Base-by-base conservation (phyloP, 164 flowering plant species). In the Malania oleifera region DNA sequence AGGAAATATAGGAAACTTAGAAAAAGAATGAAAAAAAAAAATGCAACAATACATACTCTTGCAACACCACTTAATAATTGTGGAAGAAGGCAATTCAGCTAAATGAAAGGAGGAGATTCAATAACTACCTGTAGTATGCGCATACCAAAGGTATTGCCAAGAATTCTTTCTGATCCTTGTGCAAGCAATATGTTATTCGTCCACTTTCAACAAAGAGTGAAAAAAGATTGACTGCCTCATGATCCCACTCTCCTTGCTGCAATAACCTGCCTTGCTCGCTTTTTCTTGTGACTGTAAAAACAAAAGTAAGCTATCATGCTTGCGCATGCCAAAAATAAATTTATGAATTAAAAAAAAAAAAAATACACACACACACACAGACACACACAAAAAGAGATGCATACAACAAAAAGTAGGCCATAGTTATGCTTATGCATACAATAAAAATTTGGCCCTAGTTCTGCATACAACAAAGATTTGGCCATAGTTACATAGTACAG, bases 61-160 rank as follows among this genome's bases (percentile, higher is more conserved):
- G 18, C 37, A 23, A 1, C 19, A 56, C 34, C 7, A 38, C 8
- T 1, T 17, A 10, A 53, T 25, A 12, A 20, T n/a, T 11, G 17
- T 12, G 18, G 20, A 54, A 46, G 14, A 13, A 41, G 26, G 17
- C 34, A 44, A 15, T 46, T 48, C 7, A 41, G 41, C 31, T 14
- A 34, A 37, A 22, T 41, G 31, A 2, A 24, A 45, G 1, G 27
- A n/a, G 23, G 41, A 0, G 1, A 12, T 40, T 22, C 10, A 23
- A 13, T 67, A 17, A 41, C 25, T 59, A 95, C 99, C 97, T 95
- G 96, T 48, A 95, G 79, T 62, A 95, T 74, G 63, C 97, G 91
- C 97, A 95, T 91, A 59, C 96, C 92, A 72, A 80, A 91, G 9
- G 99, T 95, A 69, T 81, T 86, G 28, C 99, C 99, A 35, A 95